Evolutionary conservation across 139 green algal species (phyloP).

Genomic region (Tetraselmis striata): DNA sequence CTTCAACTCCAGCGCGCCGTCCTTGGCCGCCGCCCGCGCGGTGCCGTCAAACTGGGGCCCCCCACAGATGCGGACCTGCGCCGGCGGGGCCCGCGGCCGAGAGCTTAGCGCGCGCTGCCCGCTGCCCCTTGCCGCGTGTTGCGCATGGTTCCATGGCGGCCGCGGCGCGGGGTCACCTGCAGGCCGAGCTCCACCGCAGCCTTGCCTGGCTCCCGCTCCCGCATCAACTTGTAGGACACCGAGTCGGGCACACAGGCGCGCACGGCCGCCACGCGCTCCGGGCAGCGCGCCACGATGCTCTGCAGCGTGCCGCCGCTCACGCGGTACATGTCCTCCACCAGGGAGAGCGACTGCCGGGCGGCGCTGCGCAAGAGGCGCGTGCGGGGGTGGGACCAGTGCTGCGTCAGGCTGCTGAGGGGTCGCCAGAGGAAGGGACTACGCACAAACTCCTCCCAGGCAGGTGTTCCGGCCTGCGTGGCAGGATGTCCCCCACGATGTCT

Average conservation of each 20-base stretch:
- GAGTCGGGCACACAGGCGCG: neutral
- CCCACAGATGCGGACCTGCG: neutral
- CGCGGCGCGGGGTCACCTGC: too few species aligned
- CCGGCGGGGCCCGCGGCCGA: too few species aligned
- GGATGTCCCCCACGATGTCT: too few species aligned
- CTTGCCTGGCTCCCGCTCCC: neutral
- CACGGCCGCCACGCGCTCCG: neutral
- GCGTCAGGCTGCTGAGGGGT: too few species aligned
- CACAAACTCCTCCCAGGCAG: too few species aligned
- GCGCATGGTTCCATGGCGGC: too few species aligned
- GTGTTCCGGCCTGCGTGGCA: too few species aligned
- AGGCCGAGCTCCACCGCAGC: neutral
- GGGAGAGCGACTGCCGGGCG: neutral
- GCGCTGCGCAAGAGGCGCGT: too few species aligned
- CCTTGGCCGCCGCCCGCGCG: neutral
- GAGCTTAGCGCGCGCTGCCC: too few species aligned
- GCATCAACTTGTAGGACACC: neutral
- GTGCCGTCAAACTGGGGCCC: neutral
- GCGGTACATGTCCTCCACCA: neutral
- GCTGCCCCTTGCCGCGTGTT: too few species aligned
- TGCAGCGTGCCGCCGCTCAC: neutral
- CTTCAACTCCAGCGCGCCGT: neutral
- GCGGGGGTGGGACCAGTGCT: too few species aligned
- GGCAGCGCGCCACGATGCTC: neutral
- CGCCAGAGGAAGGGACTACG: too few species aligned